Evolutionary conservation across 2,329 filamentous ascomycete species (phyloP).

Genomic region (Teratosphaeria nubilosa): DNA sequence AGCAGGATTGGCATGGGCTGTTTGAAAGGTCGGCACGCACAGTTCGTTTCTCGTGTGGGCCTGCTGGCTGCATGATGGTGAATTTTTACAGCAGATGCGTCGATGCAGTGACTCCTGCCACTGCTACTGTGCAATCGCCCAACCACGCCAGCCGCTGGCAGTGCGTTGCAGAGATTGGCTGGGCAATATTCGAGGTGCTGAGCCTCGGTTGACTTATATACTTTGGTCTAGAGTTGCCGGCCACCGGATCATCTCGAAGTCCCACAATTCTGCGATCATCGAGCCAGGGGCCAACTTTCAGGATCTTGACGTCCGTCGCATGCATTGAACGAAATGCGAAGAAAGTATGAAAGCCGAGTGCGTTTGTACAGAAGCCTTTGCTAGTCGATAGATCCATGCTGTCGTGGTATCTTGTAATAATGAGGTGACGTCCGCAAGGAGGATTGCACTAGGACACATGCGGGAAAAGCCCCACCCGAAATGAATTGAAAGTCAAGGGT

Average conservation of each 20-base stretch:
- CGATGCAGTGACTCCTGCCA: not conserved
- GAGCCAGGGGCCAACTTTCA: not conserved
- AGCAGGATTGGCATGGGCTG: too few relatives aligned
- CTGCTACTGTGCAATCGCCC: not conserved
- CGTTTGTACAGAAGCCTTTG: too few relatives aligned
- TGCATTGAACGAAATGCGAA: too few relatives aligned
- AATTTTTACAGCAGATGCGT: not conserved
- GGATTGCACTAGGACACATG: not conserved
- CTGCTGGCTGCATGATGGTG: not conserved
- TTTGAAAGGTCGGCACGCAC: not conserved
- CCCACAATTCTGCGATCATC: not conserved
- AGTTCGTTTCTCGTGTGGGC: too few relatives aligned
- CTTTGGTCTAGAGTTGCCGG: not conserved
- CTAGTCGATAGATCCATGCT: too few relatives aligned
- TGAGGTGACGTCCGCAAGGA: too few relatives aligned
- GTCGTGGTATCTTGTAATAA: too few relatives aligned
- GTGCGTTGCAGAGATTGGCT: not conserved
- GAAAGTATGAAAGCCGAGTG: too few relatives aligned
- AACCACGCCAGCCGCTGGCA: not conserved
- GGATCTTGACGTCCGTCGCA: too few relatives aligned
- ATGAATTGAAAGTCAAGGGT: not conserved
- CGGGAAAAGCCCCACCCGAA: not conserved
- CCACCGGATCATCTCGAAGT: not conserved
- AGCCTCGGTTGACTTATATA: not conserved
- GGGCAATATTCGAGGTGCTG: not conserved